Percentiles rank a stretch among this genome's conserved stretches.
These are phyloP conservation scores for Saitozyma podzolica DNA, from an alignment of 768 basidiomycete species.

Conservation along the genomic window DNA sequence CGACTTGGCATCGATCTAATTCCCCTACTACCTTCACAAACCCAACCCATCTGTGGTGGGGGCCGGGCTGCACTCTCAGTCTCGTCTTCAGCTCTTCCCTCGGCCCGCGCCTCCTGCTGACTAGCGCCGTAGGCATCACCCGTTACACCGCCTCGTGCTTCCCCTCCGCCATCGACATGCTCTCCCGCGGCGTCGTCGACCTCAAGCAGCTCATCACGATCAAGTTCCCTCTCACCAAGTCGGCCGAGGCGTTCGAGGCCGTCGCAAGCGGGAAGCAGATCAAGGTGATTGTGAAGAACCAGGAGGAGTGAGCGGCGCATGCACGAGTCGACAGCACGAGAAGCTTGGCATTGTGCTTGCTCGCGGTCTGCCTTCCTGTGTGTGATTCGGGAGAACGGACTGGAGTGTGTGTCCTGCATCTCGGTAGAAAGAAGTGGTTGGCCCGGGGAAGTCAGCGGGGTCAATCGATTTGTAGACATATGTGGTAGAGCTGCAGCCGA, in stretches of 20 bases:
- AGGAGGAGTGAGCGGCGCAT: slow-evolving; percentile 19
- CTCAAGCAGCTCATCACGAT: slow-evolving; percentile 40
- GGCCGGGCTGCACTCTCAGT: too few relatives aligned
- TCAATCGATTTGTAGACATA: too few relatives aligned
- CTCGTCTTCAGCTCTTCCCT: too few relatives aligned
- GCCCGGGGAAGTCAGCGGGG: too few relatives aligned
- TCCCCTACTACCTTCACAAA: neutral
- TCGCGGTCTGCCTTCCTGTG: too few relatives aligned
- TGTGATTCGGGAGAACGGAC: too few relatives aligned
- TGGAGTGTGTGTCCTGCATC: too few relatives aligned
- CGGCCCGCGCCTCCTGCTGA: too few relatives aligned
- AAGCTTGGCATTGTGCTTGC: too few relatives aligned
- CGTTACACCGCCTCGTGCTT: slow-evolving; percentile 43
- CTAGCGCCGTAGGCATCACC: slow-evolving; percentile 30
- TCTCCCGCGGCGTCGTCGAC: slow-evolving; percentile 38
- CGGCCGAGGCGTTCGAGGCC: slow-evolving; percentile 40
- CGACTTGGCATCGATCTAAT: neutral
- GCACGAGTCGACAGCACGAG: too few relatives aligned
- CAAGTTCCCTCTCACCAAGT: slow-evolving; percentile 32
- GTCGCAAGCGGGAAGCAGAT: slow-evolving; percentile 36
- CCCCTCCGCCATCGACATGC: slow-evolving; percentile 42
- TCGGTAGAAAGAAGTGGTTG: too few relatives aligned
- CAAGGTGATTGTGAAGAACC: slow-evolving; percentile 45
- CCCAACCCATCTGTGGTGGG: neutral
- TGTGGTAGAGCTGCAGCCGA: too few relatives aligned